Percentiles rank a stretch among this genome's conserved stretches.
Conservation (phyloP, 192 early-diverging fungal species). For the Mortierella antarctica region DNA sequence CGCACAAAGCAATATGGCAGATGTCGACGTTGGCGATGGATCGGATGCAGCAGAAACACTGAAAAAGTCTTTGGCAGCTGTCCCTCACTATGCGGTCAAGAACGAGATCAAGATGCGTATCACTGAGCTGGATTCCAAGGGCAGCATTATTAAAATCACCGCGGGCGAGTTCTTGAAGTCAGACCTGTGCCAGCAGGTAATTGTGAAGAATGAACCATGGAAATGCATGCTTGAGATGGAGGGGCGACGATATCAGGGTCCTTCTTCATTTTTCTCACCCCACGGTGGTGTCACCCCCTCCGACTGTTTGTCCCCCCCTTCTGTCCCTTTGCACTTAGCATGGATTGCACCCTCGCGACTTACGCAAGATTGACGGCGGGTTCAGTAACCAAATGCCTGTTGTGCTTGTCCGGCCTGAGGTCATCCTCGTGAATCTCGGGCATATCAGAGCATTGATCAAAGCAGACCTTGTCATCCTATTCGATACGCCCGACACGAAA, state of each 20-base stretch:
- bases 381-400: conserved; percentile 81
- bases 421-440: conserved; percentile 83
- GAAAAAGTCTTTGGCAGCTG: conserved; percentile 24
- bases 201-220: neutral
- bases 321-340: conserved; percentile 39
- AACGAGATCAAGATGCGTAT: conserved; percentile 39
- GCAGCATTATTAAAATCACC: conserved; percentile 70
- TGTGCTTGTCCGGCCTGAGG: conserved; percentile 84
- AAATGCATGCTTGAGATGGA: neutral
- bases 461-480: conserved; percentile 78
- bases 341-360: conserved; percentile 82
- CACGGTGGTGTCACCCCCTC: neutral
- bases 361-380: conserved; percentile 81
- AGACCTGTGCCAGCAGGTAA: conserved; percentile 73
- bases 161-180: conserved; percentile 82
- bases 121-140: conserved; percentile 73
- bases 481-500: conserved; percentile 70
- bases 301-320: no score
- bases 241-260: neutral
- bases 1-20: neutral
- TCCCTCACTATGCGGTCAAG: conserved; percentile 26
- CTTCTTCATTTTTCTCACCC: conserved; percentile 1
- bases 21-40: neutral
- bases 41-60: conserved; percentile 6
- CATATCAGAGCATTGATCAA: conserved; percentile 85